Evolutionary conservation across 805 yeast genomes (phyloP).

Genomic region (Lachancea meyersii): DNA sequence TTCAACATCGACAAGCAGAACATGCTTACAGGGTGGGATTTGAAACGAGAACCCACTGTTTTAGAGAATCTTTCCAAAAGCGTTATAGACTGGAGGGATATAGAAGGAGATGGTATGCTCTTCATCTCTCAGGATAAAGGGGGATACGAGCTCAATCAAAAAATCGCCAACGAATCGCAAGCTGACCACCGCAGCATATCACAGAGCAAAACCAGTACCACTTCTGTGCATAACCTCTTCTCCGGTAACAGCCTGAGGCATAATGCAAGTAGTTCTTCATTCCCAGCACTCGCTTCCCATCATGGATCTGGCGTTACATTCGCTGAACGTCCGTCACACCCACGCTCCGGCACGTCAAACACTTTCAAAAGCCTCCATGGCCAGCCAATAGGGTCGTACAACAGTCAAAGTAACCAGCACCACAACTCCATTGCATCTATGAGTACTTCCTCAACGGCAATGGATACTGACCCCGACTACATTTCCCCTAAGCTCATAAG

Average conservation of each 20-base stretch:
- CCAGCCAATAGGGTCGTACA: conserved; percentile 5
- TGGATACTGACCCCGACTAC: conserved; percentile 6
- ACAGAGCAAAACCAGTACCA: conserved; percentile 8
- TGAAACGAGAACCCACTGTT: conserved; percentile 28
- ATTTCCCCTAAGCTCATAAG: conserved; percentile 25
- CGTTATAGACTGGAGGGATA: conserved; percentile 32
- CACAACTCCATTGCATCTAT: conserved; percentile 10
- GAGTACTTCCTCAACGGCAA: conserved; percentile 6
- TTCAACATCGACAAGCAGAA: conserved; percentile 32
- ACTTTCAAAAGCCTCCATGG: conserved; percentile 15
- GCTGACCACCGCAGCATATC: conserved; percentile 1
- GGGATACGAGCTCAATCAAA: conserved; percentile 15
- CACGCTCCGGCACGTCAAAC: conserved; percentile 14
- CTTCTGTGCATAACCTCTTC: conserved; percentile 7
- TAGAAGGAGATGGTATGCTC: conserved; percentile 32
- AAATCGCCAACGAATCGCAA: neutral
- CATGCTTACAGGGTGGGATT: conserved; percentile 31
- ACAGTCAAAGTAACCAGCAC: conserved; percentile 8
- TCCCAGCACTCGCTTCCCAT: conserved; percentile 8
- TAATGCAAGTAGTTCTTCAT: conserved; percentile 6
- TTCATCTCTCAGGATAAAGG: conserved; percentile 27
- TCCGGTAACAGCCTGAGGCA: conserved; percentile 1
- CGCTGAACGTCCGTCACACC: conserved; percentile 1
- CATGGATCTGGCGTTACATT: conserved; percentile 14
- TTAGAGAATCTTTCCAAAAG: conserved; percentile 26